These are phyloP conservation scores for Arabidopsis suecica DNA, from an alignment of 345 rosid species.

Conservation along the genomic window DNA sequence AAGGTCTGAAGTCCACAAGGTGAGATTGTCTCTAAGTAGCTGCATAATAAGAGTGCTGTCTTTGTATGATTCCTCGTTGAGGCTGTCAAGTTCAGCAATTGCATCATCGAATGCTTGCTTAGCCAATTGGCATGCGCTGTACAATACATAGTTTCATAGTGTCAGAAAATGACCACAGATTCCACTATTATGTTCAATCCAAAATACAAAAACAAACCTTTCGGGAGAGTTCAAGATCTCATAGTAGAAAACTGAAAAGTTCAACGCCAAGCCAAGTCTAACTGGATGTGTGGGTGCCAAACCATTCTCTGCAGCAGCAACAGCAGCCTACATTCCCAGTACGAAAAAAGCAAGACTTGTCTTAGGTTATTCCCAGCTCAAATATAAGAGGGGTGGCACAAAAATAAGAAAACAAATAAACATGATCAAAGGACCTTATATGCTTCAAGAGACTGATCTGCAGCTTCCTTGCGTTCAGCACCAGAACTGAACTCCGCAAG, in stretches of 20 bases:
- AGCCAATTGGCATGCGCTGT: conserved; percentile 97
- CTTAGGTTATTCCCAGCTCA: background rate
- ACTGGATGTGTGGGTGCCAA: conserved; percentile 66
- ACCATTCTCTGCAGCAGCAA: conserved; percentile 55
- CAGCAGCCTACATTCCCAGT: conserved; percentile 50
- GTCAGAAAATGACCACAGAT: conserved; percentile 6
- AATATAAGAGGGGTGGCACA: background rate
- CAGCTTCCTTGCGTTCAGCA: conserved; percentile 59
- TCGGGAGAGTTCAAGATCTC: conserved; percentile 64
- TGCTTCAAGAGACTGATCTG: conserved; percentile 60
- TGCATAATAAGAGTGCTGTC: conserved; percentile 99
- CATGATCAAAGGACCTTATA: conserved; percentile 44
- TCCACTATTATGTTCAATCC: background rate
- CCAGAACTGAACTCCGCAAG: conserved; percentile 60
- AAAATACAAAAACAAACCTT: conserved; percentile 41
- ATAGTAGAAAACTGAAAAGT: conserved; percentile 64
- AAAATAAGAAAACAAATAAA: background rate
- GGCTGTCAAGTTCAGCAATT: conserved; percentile 94
- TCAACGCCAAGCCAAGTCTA: conserved; percentile 59
- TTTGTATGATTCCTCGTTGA: conserved; percentile 96
- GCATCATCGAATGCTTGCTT: conserved; percentile 99
- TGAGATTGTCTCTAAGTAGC: conserved; percentile 97
- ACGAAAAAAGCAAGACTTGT: background rate
- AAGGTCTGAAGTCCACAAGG: conserved; percentile 98
- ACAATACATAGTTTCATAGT: conserved; percentile 19